Percentiles rank a stretch among this genome's conserved stretches.
Conservation (phyloP, 768 basidiomycete species). For the Xerocomellus amylosporus region DNA sequence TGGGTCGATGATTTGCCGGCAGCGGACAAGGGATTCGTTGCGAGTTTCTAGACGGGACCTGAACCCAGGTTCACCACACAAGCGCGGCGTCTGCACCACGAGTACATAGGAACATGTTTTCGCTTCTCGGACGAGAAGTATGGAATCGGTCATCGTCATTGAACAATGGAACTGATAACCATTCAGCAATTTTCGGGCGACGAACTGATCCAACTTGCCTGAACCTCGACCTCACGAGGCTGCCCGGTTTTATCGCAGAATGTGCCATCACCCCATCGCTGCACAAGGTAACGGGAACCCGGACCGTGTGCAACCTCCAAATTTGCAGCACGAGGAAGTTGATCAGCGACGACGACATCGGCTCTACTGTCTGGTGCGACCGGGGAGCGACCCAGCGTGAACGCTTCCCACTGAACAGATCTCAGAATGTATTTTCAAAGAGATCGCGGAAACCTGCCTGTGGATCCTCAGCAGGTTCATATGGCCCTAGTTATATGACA, state of each 20-base stretch:
- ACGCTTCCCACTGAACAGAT: conserved; percentile 65
- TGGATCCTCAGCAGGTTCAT: conserved; percentile 83
- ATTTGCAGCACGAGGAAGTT: conserved; percentile 61
- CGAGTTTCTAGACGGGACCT: conserved; percentile 65
- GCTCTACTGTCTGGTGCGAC: conserved; percentile 54
- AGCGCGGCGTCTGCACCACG: conserved; percentile 90
- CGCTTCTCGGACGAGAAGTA: conserved; percentile 89
- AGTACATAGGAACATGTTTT: conserved; percentile 93
- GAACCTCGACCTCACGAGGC: conserved; percentile 89
- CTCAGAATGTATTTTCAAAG: conserved; percentile 23
- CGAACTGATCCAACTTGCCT: conserved; percentile 51
- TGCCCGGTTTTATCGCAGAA: conserved; percentile 89
- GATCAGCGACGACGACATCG: conserved; percentile 65
- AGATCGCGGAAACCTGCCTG: conserved; percentile 49
- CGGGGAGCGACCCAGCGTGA: conserved; percentile 73
- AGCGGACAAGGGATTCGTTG: conserved; percentile 70
- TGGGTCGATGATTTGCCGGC: conserved; percentile 64
- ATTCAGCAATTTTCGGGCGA: conserved; percentile 3
- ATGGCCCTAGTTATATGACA: conserved; percentile 48
- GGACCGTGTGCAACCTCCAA: conserved; percentile 74
- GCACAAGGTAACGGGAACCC: conserved; percentile 88
- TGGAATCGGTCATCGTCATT: conserved; percentile 88
- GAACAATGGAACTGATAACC: conserved; percentile 83
- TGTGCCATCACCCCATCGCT: conserved; percentile 89
- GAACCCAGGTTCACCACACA: conserved; percentile 93